Evolutionary conservation across 805 yeast genomes (phyloP).

Genomic region (Ogataea paraovalis): DNA sequence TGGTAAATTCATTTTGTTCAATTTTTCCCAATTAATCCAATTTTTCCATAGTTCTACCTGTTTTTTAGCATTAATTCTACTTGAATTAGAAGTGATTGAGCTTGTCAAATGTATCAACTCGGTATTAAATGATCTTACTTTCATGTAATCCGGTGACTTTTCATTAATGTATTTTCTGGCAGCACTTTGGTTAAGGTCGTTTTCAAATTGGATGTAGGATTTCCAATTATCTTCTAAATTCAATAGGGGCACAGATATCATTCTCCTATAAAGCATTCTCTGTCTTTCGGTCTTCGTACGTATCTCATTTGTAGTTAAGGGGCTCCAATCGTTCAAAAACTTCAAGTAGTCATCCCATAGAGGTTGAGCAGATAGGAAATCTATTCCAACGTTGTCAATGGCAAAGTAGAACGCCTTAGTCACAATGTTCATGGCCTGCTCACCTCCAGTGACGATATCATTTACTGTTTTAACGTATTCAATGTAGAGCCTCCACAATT

Average conservation of each 20-base stretch:
- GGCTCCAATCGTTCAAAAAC: conserved; percentile 74
- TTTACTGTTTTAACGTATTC: conserved; percentile 70
- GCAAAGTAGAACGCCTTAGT: conserved; percentile 84
- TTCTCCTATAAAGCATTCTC: conserved; percentile 66
- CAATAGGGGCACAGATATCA: conserved; percentile 70
- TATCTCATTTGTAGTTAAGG: conserved; percentile 77
- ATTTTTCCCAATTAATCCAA: conserved; percentile 79
- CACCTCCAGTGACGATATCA: conserved; percentile 75
- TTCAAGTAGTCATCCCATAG: conserved; percentile 84
- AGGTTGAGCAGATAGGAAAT: conserved; percentile 56
- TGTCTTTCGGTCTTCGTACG: conserved; percentile 75
- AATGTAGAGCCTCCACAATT: conserved; percentile 74
- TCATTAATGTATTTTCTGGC: conserved; percentile 85
- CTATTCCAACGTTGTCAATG: conserved; percentile 71
- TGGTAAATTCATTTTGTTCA: conserved; percentile 60
- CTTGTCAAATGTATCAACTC: conserved; percentile 61
- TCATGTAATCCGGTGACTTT: conserved; percentile 79
- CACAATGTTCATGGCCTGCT: conserved; percentile 67
- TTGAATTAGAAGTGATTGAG: conserved; percentile 12
- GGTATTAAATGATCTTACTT: conserved; percentile 69
- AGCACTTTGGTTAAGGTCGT: conserved; percentile 63
- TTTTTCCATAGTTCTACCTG: conserved; percentile 59
- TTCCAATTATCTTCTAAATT: conserved; percentile 78
- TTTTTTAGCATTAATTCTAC: conserved; percentile 21
- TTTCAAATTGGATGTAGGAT: conserved; percentile 80